Percentiles rank a stretch among this genome's conserved stretches.
These are phyloP conservation scores for Sphenostylis stenocarpa DNA, from an alignment of 306 rosid genomes.

Conservation along the genomic window DNA sequence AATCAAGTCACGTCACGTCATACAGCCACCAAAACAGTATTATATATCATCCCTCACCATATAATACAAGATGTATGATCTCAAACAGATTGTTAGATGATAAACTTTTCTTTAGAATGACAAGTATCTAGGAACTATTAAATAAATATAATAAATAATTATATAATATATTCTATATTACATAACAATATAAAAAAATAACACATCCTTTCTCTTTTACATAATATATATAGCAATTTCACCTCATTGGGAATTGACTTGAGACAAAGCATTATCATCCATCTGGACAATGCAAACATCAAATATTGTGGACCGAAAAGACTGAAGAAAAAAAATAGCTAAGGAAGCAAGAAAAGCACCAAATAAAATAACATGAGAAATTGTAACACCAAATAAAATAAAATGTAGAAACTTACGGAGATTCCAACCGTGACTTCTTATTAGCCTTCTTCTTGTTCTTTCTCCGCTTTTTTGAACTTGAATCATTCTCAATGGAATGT, in stretches of 20 bases:
- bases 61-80: background rate
- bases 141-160: background rate
- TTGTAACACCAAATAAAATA: background rate
- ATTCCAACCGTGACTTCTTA: conserved; percentile 37
- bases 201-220: background rate
- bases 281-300: background rate
- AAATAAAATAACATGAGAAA: background rate
- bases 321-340: background rate
- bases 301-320: background rate
- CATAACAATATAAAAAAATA: no score
- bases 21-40: background rate
- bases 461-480: conserved; percentile 41
- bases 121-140: background rate
- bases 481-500: conserved; percentile 17
- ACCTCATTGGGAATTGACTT: background rate
- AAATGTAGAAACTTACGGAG: conserved; percentile 40
- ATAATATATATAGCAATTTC: background rate
- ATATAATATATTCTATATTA: no score
- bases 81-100: background rate
- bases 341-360: background rate
- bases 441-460: conserved; percentile 45
- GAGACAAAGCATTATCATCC: background rate
- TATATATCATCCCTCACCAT: background rate
- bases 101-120: background rate
- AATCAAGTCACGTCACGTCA: background rate